These are phyloP conservation scores for Boletus sp. DNA, from an alignment of 768 basidiomycete species.

Conservation along the genomic window DNA sequence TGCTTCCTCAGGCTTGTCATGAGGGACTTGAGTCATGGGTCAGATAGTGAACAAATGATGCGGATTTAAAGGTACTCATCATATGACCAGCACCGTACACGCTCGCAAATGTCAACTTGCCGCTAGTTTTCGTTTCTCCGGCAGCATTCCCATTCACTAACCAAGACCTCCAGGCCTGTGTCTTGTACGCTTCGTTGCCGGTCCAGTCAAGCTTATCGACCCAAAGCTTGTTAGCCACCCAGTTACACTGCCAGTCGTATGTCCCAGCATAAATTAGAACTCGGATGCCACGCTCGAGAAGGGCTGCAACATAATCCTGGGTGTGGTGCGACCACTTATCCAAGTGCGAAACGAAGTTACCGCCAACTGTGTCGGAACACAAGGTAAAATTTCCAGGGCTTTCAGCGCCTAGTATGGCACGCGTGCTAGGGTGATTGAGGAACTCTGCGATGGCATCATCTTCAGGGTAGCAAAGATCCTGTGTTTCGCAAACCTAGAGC, in stretches of 20 bases:
- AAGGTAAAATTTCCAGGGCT: slow-evolving; percentile 50
- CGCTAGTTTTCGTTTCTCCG: slow-evolving; percentile 54
- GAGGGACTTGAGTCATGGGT: slow-evolving; percentile 49
- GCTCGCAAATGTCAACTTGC: slow-evolving; percentile 63
- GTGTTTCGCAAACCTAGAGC: slow-evolving; percentile 23
- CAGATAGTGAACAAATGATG: slow-evolving; percentile 15
- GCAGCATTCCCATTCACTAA: slow-evolving; percentile 50
- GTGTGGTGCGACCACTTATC: slow-evolving; percentile 61
- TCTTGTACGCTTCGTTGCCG: slow-evolving; percentile 46
- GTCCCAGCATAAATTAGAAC: slow-evolving; percentile 56
- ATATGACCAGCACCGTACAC: slow-evolving; percentile 74
- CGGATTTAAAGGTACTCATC: slow-evolving; percentile 38
- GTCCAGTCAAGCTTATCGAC: slow-evolving; percentile 60
- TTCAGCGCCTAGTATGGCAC: slow-evolving; percentile 47
- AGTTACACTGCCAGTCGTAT: slow-evolving; percentile 60
- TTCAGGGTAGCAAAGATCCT: slow-evolving; percentile 41
- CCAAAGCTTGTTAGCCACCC: slow-evolving; percentile 65
- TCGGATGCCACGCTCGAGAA: slow-evolving; percentile 54
- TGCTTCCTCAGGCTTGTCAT: slow-evolving; percentile 66
- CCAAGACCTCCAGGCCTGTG: slow-evolving; percentile 51
- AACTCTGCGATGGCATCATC: slow-evolving; percentile 40
- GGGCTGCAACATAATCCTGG: slow-evolving; percentile 54
- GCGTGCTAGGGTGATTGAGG: slow-evolving; percentile 45
- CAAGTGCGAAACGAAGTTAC: slow-evolving; percentile 51
- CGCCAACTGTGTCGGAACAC: slow-evolving; percentile 52